Percentiles rank a stretch among this genome's conserved stretches.
Conservation (phyloP, 768 basidiomycete genomes). For the Fibroporia radiculosa region DNA sequence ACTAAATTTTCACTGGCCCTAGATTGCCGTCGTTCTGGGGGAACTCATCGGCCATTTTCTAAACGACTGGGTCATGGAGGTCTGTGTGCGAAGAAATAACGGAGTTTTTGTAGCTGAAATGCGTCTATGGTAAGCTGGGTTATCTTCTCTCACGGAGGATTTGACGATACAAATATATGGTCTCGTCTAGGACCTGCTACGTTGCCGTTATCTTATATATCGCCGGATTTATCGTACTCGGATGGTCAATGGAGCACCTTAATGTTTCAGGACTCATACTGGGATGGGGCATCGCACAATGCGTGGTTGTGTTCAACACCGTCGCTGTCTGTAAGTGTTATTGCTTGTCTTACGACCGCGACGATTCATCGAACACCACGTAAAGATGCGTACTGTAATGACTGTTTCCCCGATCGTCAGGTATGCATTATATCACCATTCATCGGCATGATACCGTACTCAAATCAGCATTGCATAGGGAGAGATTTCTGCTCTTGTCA, state of each 20-base stretch:
- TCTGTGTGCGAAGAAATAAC: conserved; percentile 34
- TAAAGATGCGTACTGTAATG: conserved; percentile 40
- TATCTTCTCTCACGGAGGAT: not conserved
- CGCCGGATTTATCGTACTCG: conserved; percentile 51
- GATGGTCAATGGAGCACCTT: conserved; percentile 46
- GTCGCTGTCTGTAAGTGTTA: conserved; percentile 48
- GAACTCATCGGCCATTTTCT: conserved; percentile 42
- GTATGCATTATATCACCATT: conserved; percentile 13
- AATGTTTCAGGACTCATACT: conserved; percentile 45
- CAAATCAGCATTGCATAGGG: conserved; percentile 39
- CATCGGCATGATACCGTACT: not conserved
- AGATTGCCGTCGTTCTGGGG: conserved; percentile 44
- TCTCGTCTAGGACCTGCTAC: conserved; percentile 45
- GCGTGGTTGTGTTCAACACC: conserved; percentile 52
- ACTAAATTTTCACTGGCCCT: not conserved
- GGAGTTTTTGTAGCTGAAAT: conserved; percentile 51
- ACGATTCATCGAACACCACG: not conserved
- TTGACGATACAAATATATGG: no score
- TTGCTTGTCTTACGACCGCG: not conserved
- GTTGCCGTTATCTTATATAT: conserved; percentile 53
- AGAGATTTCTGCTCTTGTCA: conserved; percentile 56
- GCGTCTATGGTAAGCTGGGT: conserved; percentile 43
- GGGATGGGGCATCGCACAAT: conserved; percentile 60
- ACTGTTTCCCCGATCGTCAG: conserved; percentile 40
- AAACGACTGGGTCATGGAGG: conserved; percentile 42